Base-by-base conservation (phyloP, 2,329 filamentous ascomycete species). In the Penicillium aurantiogriseum region DNA sequence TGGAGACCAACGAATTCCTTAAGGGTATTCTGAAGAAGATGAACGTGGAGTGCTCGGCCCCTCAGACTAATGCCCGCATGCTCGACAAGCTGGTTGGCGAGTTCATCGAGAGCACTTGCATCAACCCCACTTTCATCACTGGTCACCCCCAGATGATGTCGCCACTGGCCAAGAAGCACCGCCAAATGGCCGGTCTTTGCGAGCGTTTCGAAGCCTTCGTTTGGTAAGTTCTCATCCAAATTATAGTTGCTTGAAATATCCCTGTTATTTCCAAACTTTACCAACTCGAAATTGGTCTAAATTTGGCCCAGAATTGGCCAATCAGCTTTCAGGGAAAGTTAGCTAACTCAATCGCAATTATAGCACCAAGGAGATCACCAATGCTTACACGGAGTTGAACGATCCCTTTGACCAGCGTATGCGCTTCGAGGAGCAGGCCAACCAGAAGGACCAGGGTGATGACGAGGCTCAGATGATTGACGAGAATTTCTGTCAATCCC, bases 161-260 rank as follows among this genome's bases (percentile, higher is more conserved):
- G 17, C 94, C 94, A 9, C 83, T 99, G 19, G 94, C 94, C 81
- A 99, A 99, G 84, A 92, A 92, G 76, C 91, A 97, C 78, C 90
- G 94, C 64, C 79, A 82, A 46, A 85, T 86, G 21, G 21, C 21
- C 52, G 94, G 93, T 69, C 85, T 99, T 35, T 97, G 92, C 75
- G 94, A 99, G 81, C 90, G 94, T 54, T 97, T 97, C 76, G 94
- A 99, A 79, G 92, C 91, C 11, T 99, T 99, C 67, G 94, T 97
- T 45, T 92, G 59, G 64, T 65, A 55, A 62, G 63, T 47, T 45
- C 21, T 44, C 11, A 19, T 0, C 25, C 43, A 60, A 13, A 0
- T 9, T 17, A 2, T 17, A 19, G 3, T 25, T 21, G 21, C 21
- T 21, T 21, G 21, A 21, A 21, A 21, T 21, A 21, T 21, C 21